phyloP scores from a whole-genome alignment of 2,329 filamentous ascomycete genomes.

The Whalleya microplaca region DNA sequence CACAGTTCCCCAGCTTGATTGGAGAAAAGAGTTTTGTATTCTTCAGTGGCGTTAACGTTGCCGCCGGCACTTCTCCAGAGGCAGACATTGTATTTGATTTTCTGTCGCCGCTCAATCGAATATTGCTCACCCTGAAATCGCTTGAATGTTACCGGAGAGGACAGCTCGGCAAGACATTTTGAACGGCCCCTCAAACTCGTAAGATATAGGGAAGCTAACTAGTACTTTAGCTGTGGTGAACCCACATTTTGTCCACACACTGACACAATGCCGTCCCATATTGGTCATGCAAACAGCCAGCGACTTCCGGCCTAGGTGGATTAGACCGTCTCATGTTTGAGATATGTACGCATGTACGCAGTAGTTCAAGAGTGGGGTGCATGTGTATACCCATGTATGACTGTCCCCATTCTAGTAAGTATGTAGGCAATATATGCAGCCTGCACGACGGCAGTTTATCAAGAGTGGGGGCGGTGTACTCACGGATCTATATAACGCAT shows the following conservation, averaged over 20 bases:
- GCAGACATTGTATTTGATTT: not conserved
- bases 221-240: not conserved
- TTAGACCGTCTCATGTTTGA: too few relatives aligned
- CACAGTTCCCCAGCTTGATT: slow-evolving; percentile 38
- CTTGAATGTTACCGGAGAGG: not conserved
- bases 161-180: not conserved
- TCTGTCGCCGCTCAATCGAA: not conserved
- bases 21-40: slow-evolving; percentile 40
- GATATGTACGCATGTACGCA: too few relatives aligned
- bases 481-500: too few relatives aligned
- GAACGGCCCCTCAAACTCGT: not conserved
- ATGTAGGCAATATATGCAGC: too few relatives aligned
- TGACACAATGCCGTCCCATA: not conserved
- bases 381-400: too few relatives aligned
- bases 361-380: too few relatives aligned
- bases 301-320: too few relatives aligned
- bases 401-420: too few relatives aligned
- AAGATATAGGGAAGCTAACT: not conserved
- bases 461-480: too few relatives aligned
- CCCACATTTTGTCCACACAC: not conserved
- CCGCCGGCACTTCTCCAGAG: too few relatives aligned
- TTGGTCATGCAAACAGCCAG: not conserved
- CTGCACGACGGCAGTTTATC: too few relatives aligned
- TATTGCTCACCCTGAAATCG: not conserved
- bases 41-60: slow-evolving; percentile 19